These are phyloP conservation scores for Ambrosia trifida DNA, from an alignment of 129 eudicot genomes.

Conservation along the genomic window DNA sequence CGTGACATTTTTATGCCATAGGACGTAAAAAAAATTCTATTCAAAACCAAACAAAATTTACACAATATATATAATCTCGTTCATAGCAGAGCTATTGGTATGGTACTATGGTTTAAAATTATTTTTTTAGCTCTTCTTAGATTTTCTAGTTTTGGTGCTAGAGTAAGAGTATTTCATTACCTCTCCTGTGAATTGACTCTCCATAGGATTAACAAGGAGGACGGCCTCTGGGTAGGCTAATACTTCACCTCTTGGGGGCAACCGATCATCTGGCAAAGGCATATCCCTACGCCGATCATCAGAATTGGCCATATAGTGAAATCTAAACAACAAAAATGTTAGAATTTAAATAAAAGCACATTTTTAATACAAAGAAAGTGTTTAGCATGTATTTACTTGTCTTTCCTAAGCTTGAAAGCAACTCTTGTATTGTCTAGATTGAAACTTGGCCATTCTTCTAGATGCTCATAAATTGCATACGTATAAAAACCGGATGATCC, in stretches of 20 bases:
- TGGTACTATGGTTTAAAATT: not conserved
- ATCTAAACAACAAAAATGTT: slow-evolving; percentile 33
- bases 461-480: slow-evolving; percentile 58
- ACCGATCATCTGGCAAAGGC: slow-evolving; percentile 60
- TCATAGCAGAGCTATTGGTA: too few relatives aligned
- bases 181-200: slow-evolving; percentile 55
- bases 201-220: slow-evolving; percentile 51
- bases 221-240: slow-evolving; percentile 64
- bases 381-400: slow-evolving; percentile 21
- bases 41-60: not conserved
- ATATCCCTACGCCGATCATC: slow-evolving; percentile 49
- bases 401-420: slow-evolving; percentile 60
- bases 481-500: slow-evolving; percentile 72
- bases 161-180: slow-evolving; percentile 11
- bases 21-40: not conserved
- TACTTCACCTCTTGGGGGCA: slow-evolving; percentile 46
- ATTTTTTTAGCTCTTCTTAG: not conserved
- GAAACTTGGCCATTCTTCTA: slow-evolving; percentile 63
- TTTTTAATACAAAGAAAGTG: not conserved
- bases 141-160: not conserved
- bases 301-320: slow-evolving; percentile 57
- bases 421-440: slow-evolving; percentile 65
- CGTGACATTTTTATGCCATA: not conserved
- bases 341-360: not conserved
- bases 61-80: too few relatives aligned